These are phyloP conservation scores for Leucoagaricus sp. DNA, from an alignment of 1,284 basidiomycete genomes.

Conservation along the genomic window DNA sequence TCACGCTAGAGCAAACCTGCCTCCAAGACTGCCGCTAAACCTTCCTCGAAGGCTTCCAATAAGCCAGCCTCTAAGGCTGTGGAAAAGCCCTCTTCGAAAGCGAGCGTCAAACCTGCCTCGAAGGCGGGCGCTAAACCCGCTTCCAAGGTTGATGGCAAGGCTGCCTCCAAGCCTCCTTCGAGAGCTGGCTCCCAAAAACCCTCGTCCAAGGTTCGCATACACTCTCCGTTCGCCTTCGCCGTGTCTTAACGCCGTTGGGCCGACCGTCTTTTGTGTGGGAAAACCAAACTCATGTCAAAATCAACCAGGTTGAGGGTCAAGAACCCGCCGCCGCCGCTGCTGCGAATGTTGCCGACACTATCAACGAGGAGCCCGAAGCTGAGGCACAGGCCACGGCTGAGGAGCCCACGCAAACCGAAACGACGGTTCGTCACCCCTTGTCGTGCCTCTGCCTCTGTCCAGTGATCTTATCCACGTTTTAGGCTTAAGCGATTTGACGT, in stretches of 20 bases:
- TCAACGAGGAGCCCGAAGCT: conserved; percentile 55
- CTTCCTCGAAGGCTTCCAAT: conserved; percentile 33
- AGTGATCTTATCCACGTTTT: not conserved
- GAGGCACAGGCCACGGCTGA: conserved; percentile 37
- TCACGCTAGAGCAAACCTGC: conserved; percentile 38
- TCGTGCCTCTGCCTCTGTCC: not conserved
- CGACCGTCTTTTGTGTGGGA: conserved; percentile 14
- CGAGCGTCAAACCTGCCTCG: conserved; percentile 42
- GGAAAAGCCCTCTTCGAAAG: conserved; percentile 33
- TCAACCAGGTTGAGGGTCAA: conserved; percentile 43
- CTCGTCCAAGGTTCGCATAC: conserved; percentile 40
- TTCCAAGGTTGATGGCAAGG: conserved; percentile 29
- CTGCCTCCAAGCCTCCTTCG: conserved; percentile 43
- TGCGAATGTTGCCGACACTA: conserved; percentile 40
- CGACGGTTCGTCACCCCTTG: conserved; percentile 17
- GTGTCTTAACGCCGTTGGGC: conserved; percentile 10
- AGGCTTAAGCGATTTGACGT: conserved; percentile 10
- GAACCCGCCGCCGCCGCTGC: conserved; percentile 36
- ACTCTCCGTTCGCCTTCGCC: conserved; percentile 9
- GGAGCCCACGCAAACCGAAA: conserved; percentile 4
- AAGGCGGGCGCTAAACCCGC: conserved; percentile 41
- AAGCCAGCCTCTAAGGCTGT: conserved; percentile 50
- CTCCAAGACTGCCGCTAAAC: conserved; percentile 40
- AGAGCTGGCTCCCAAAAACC: conserved; percentile 36
- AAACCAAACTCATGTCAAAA: conserved; percentile 15